Base-by-base conservation (phyloP, 2,329 filamentous ascomycete species). In the Aspergillus sp. region DNA sequence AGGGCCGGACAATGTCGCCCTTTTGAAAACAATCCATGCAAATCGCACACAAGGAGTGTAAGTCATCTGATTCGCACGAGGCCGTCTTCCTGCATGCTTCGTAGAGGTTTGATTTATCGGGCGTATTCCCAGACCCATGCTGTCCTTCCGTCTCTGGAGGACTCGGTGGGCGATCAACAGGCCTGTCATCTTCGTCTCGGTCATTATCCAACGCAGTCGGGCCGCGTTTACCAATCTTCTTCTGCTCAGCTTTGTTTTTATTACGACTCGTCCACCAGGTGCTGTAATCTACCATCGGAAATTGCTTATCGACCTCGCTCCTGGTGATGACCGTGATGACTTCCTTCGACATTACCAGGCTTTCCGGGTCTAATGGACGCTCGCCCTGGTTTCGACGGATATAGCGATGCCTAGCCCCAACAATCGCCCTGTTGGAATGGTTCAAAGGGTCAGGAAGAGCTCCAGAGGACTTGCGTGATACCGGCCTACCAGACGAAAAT, bases 11-110 rank as follows among this genome's bases (percentile, higher is more conserved):
- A 66, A 97, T 91, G 62, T 97, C 93, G 56, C 96, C 89, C 56
- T 96, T 90, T 68, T 97, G 92, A 19, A 25, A 97, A 81, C 0
- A 84, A 88, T 99, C 94, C 62, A 99, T 88, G 71, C 94, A 97
- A 63, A 99, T 97, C 45, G 94, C 94, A 72, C 94, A 99, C 42
- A 55, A 36, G 9, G 7, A 47, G 34, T 47, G 36, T 1, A 50
- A 38, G 32, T 60, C 52, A 10, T 41, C 47, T 16, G 47, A 23
- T 13, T 42, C 11, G 5, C 23, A 11, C 5, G 36, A 17, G 16
- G 10, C 40, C 11, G 31, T n/a, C 10, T 44, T 32, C 2, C 4
- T 16, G 14, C 21, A 32, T 2, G 25, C 19, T 34, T 32, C 43
- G 31, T 45, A 34, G 13, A 21, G n/a, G 23, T 43, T 6, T 13